Evolutionary conservation across 768 basidiomycete species (phyloP), one percentile per base, ranked within the genome.

Genomic region (Chalciporus sphaerocephalus): DNA sequence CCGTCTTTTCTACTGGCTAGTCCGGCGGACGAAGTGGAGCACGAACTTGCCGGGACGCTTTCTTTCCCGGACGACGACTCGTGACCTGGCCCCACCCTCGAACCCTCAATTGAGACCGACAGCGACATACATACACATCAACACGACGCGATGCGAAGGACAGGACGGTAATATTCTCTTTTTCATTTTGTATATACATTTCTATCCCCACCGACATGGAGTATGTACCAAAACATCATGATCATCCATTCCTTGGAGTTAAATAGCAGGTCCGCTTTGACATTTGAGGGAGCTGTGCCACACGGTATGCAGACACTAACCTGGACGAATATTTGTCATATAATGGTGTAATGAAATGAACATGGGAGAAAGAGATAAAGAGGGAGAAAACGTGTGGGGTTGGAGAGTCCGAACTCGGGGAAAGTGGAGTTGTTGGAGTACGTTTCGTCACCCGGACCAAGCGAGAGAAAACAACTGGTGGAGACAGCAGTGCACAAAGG

Each of bases 261-360:
- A 57, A 51, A 44, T 40, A 46, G 17, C 40, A 38, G 17, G 50
- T 54, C 52, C 52, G 41, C 20, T n/a, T n/a, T 23, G 47, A 38
- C 35, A 39, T 51, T 59, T 53, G 57, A 27, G 34, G 38, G 27
- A 43, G 41, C 40, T 53, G 53, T 35, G 48, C 52, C 38, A 6
- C 67, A 67, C 47, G 51, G 46, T 66, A 65, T 64, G 66, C 25
- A 61, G 48, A 55, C 53, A 56, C 54, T 53, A 50, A 18, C n/a
- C 40, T 46, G 40, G 38, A 43, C 25, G 38, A 44, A 56, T 46
- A 64, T 61, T 61, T 60, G 53, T 47, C 60, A 56, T 62, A 63
- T 62, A 47, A 42, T 30, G 16, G 40, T 38, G 37, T 28, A 12
- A 28, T 25, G 9, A n/a, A 49, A 44, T 46, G 50, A 44, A 47